Evolutionary conservation across 1,139 yeast genomes (phyloP), one percentile per base, ranked within the genome.

Genomic region (Torulaspora pretoriensis): DNA sequence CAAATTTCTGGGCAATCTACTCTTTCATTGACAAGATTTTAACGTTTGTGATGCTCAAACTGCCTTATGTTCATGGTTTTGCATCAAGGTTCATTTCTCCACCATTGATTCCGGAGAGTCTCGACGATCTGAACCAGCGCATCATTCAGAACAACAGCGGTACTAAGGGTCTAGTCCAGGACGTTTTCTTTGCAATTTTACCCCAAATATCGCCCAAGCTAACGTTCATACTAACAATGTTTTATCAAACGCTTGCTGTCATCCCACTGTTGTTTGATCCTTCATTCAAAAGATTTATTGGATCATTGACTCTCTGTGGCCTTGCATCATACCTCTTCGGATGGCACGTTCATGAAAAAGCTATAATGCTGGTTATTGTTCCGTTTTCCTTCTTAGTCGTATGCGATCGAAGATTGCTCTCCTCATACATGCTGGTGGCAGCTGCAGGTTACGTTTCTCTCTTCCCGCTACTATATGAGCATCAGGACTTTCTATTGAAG

Each of bases 311-410:
- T 0, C 72, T 90, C 42, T 92, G 97, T 68, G 98, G 95, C 1
- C 88, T 78, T 67, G 82, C 97, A 0, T 85, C 96, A 3, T 92
- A 87, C 61, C 68, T 92, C 44, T 92, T 92, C 67, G 98, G 99
- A 5, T 92, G 97, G 97, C 98, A 92, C 63, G 98, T 92, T 22
- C 98, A 92, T 68, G 98, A 90, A 66, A 92, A 92, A 73, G 98
- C 98, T 0, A 80, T 92, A 32, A 74, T 94, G 70, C 67, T 89
- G 26, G 83, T 90, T 2, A 85, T 92, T n/a, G 77, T 94, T 59
- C 98, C 99, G 1, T 80, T 88, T 61, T 75, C 94, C 3, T 84
- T 92, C 62, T 67, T 90, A 30, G 86, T 84, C 2, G 72, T 82
- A 10, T 73, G 77, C 29, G 96, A 89, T 60, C 75, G 83, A 49